Evolutionary conservation across 805 yeast species (phyloP).

Genomic region (Ogataea pini): DNA sequence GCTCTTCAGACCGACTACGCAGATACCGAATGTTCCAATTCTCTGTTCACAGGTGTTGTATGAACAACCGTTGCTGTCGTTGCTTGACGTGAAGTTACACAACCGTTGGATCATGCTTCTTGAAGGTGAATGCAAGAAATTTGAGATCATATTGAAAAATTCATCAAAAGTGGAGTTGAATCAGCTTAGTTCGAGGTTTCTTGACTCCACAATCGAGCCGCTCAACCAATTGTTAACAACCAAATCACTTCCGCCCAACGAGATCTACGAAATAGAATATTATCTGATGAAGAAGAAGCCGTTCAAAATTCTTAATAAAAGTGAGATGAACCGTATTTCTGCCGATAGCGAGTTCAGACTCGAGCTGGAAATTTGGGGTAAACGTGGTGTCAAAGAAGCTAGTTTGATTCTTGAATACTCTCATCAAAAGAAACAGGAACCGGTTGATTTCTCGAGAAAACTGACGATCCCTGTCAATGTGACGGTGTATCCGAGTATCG

Average conservation of each 20-base stretch:
- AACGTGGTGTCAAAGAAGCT: constrained; percentile 70
- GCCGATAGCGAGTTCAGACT: constrained; percentile 44
- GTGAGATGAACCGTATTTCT: constrained; percentile 41
- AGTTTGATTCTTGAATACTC: constrained; percentile 68
- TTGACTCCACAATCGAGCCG: constrained; percentile 74
- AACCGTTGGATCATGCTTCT: constrained; percentile 73
- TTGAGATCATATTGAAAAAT: constrained; percentile 57
- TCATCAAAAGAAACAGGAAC: constrained; percentile 32
- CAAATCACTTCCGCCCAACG: constrained; percentile 53
- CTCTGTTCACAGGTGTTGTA: constrained; percentile 34
- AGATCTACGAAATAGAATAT: constrained; percentile 75
- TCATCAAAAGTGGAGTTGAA: constrained; percentile 57
- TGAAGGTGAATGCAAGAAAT: constrained; percentile 67
- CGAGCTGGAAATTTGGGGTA: constrained; percentile 64
- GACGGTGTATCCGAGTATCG: constrained; percentile 72
- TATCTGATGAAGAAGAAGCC: constrained; percentile 59
- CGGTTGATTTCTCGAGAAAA: constrained; percentile 46
- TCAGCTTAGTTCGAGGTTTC: constrained; percentile 58
- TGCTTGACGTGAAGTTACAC: constrained; percentile 52
- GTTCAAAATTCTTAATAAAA: constrained; percentile 51
- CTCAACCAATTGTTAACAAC: constrained; percentile 52
- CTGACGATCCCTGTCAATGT: constrained; percentile 68
- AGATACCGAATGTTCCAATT: constrained; percentile 12
- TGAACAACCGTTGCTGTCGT: constrained; percentile 60
- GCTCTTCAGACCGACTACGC: constrained; percentile 34